Conservation (phyloP, 352 stramenopile genomes). For the Phytophthora sansomeana region DNA sequence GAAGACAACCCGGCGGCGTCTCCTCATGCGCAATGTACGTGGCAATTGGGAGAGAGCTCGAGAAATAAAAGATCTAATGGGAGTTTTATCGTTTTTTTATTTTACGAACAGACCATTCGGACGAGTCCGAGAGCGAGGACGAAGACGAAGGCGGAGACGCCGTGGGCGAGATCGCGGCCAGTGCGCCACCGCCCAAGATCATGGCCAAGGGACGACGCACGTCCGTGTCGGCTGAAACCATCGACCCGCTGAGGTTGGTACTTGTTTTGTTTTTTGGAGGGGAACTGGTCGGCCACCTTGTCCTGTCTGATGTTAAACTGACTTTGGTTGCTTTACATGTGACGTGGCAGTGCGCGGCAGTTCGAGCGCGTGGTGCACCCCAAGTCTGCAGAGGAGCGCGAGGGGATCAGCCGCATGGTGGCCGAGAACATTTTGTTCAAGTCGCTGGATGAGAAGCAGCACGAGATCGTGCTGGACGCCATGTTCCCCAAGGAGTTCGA, state of each 20-base stretch:
- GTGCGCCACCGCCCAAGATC: conserved; percentile 59
- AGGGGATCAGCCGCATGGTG: conserved; percentile 84
- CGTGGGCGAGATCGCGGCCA: conserved; percentile 84
- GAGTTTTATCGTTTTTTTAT: conserved; percentile 10
- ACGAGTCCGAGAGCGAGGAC: conserved; percentile 90
- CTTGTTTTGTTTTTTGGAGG: too few relatives aligned
- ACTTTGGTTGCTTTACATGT: conserved; percentile 21
- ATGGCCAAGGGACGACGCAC: conserved; percentile 87
- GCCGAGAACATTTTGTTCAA: conserved; percentile 93
- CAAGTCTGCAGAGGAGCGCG: conserved; percentile 84
- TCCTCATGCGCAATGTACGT: conserved; percentile 39
- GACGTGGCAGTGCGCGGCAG: conserved; percentile 65
- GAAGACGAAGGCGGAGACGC: conserved; percentile 83
- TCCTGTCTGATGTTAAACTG: conserved; percentile 25
- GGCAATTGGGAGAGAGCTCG: neutral
- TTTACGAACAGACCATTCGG: conserved; percentile 68
- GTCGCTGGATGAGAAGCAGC: conserved; percentile 89
- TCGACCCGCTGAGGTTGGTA: conserved; percentile 74
- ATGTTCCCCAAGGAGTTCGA: conserved; percentile 90
- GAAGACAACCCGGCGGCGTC: conserved; percentile 59
- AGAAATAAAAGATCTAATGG: conserved; percentile 1
- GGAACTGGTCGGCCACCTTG: neutral
- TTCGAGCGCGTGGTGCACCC: conserved; percentile 86
- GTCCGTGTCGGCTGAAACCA: conserved; percentile 90
- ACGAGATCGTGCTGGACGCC: conserved; percentile 85